Percentiles rank a stretch among this genome's conserved stretches.
phyloP scores from a whole-genome alignment of 2,329 filamentous ascomycete species.

The Balansia obtecta region DNA sequence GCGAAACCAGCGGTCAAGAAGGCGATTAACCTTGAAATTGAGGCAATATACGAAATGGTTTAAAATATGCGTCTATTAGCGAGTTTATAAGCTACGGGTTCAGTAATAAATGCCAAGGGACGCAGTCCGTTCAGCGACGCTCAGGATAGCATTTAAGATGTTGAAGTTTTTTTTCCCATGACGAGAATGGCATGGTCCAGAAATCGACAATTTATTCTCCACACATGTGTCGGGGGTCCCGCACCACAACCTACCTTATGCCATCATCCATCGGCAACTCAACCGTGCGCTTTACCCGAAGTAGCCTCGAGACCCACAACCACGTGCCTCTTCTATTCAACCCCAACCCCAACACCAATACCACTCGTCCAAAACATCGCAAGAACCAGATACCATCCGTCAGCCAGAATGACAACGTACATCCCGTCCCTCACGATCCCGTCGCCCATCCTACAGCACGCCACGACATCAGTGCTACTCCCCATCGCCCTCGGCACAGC shows the following conservation, averaged over 20 bases:
- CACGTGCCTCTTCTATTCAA: too few species aligned
- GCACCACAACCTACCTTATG: too few species aligned
- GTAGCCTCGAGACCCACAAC: too few species aligned
- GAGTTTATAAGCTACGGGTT: background rate
- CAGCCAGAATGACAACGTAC: conserved; percentile 58
- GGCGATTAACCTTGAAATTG: background rate
- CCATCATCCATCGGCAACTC: background rate
- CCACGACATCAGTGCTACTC: conserved; percentile 61
- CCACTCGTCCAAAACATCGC: background rate
- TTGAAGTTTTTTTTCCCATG: too few species aligned
- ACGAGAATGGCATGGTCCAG: too few species aligned
- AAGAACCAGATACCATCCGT: background rate
- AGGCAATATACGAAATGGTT: background rate
- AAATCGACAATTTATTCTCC: too few species aligned
- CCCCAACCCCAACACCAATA: too few species aligned
- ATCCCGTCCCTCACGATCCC: conserved; percentile 70
- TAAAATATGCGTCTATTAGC: background rate
- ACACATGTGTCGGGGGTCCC: too few species aligned
- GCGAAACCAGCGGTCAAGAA: conserved; percentile 26
- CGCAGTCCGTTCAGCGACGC: too few species aligned
- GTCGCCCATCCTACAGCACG: conserved; percentile 54
- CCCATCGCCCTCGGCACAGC: conserved; percentile 61
- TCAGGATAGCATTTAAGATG: too few species aligned
- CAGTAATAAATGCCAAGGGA: too few species aligned
- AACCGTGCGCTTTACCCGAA: background rate